Percentiles rank a stretch among this genome's conserved stretches.
Evolutionary conservation across 768 basidiomycete genomes (phyloP).

Genomic region (Mycena filopes): DNA sequence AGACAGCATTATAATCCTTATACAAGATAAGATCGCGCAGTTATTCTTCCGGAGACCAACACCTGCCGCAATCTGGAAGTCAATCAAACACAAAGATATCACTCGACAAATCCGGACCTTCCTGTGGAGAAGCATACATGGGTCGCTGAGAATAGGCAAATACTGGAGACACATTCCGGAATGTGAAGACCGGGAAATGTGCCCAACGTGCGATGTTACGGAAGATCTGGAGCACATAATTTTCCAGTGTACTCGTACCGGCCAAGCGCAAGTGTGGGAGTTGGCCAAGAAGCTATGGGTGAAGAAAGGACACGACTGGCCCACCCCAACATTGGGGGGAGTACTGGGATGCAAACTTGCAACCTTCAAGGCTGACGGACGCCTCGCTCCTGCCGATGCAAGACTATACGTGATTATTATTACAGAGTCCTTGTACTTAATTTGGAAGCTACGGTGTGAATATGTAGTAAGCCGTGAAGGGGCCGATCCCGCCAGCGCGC

Average conservation of each 20-base stretch:
- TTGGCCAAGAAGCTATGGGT: background rate
- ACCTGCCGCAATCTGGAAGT: background rate
- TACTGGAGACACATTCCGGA: background rate
- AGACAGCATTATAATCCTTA: background rate
- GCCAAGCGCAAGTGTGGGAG: background rate
- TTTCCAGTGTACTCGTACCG: background rate
- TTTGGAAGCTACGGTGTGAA: background rate
- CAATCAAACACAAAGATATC: background rate
- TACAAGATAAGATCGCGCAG: background rate
- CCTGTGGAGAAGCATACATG: background rate
- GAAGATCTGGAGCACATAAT: background rate
- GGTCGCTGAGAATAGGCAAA: background rate
- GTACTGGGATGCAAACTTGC: background rate
- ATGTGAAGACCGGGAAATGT: background rate
- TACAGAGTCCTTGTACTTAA: background rate
- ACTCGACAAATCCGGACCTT: background rate
- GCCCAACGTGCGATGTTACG: background rate
- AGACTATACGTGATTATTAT: background rate
- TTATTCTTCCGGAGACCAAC: background rate
- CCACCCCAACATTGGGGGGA: background rate
- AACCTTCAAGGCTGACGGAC: background rate
- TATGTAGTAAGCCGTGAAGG: background rate
- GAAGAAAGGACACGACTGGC: background rate
- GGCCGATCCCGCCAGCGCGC: background rate
- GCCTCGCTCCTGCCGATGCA: background rate